Base-by-base conservation (phyloP, 352 stramenopile genomes). In the Thraustotheca clavata region DNA sequence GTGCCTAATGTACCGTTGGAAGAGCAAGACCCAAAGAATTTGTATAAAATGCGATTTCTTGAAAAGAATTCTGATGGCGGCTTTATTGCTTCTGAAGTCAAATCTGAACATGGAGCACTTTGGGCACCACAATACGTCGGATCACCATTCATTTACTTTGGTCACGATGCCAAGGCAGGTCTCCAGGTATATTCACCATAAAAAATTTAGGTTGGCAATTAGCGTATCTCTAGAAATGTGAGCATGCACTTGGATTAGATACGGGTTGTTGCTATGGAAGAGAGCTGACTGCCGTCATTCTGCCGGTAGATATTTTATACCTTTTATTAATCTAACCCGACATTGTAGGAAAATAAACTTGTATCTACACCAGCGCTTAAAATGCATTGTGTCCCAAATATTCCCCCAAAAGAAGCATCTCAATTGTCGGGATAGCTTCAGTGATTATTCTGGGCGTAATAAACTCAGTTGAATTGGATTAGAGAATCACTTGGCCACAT, bases 11-110 rank as follows among this genome's bases (percentile, higher is more conserved):
- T 90, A 34, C 67, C 73, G 14, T 67, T 97, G 12, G 61, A 77
- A n/a, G 78, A 88, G n/a, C 92, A 98, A 70, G 79, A 78, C 49
- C 89, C 86, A 18, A 41, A 84, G 3, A 73, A 95, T 24, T 86
- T 98, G 83, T 97, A 96, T 80, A 97, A 95, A 71, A 98, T 98
- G 87, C 80, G 83, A 26, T 88, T 75, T 34, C 34, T 91, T 50
- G 78, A 70, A 73, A 60, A 60, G 32, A 73, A 62, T 48, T 60
- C 71, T 43, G 69, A 72, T 33, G 49, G 68, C 24, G 36, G 77
- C 18, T 83, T 67, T 36, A 36, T 60, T 16, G 70, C 66, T 26
- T 67, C 73, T 8, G 77, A 86, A 34, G 35, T 69, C 34, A 76
- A 73, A 22, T 57, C 60, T 29, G 49, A 38, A 49, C 70, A 11